phyloP scores from a whole-genome alignment of 2,329 filamentous ascomycete species.

The Exophiala dermatitidis region DNA sequence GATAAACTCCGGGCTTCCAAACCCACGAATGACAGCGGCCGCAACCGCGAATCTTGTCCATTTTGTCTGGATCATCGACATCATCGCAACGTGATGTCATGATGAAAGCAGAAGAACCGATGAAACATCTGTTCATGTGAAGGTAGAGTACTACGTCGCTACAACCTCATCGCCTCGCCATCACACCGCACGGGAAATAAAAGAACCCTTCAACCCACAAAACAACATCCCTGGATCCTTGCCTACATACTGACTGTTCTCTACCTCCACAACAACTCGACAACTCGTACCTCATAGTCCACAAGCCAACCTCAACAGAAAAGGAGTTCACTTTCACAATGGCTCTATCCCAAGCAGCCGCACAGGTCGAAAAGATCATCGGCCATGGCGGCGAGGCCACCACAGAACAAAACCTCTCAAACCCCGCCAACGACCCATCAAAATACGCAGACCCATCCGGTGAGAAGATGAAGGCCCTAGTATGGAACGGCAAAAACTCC shows the following conservation, averaged over 20 bases:
- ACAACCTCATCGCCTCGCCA: not conserved
- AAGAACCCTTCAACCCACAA: not conserved
- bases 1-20: not conserved
- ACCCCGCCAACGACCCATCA: constrained; percentile 50
- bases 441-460: constrained; percentile 46
- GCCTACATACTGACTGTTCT: not conserved
- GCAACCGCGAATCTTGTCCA: not conserved
- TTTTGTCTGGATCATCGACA: not conserved
- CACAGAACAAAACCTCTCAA: constrained; percentile 62
- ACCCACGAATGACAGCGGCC: not conserved
- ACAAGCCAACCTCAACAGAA: not conserved
- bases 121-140: not conserved
- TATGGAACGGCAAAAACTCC: constrained; percentile 74
- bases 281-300: not conserved
- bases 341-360: constrained; percentile 60
- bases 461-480: constrained; percentile 70
- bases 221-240: not conserved
- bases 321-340: constrained; percentile 34
- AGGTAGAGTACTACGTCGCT: not conserved
- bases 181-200: too few relatives aligned
- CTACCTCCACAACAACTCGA: not conserved
- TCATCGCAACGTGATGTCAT: constrained; percentile 20
- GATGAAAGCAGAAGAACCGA: constrained; percentile 14
- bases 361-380: constrained; percentile 57
- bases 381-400: constrained; percentile 61